Conservation (phyloP, 2,329 filamentous ascomycete species). For the Fusarium sp. region DNA sequence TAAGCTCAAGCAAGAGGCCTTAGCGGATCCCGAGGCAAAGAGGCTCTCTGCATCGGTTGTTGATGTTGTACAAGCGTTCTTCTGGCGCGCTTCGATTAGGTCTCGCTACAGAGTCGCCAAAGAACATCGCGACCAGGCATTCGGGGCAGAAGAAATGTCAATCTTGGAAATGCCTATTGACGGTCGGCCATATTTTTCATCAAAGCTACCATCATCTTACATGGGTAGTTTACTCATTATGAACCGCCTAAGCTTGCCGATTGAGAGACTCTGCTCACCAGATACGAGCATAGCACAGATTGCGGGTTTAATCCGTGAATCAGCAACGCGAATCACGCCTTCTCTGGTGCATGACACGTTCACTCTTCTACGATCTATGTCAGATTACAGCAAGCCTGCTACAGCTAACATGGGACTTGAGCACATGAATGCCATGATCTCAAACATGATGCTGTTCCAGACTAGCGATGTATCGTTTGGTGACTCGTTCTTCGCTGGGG, state of each 20-base stretch:
- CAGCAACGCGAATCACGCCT: constrained; percentile 10
- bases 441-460: constrained; percentile 18
- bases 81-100: constrained; percentile 14
- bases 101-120: constrained; percentile 13
- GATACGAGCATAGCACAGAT: constrained; percentile 8
- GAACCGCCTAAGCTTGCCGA: neutral
- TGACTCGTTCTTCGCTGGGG: constrained; percentile 5
- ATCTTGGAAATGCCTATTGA: constrained; percentile 24
- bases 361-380: neutral
- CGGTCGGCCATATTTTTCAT: constrained; percentile 11
- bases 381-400: constrained; percentile 19
- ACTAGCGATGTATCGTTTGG: constrained; percentile 14
- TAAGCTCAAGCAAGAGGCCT: constrained; percentile 6
- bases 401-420: constrained; percentile 23
- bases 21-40: neutral
- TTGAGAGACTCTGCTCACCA: neutral
- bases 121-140: neutral
- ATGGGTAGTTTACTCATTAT: constrained; percentile 16
- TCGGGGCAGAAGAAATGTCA: neutral
- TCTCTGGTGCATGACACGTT: constrained; percentile 9
- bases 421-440: constrained; percentile 16
- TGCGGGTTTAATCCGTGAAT: neutral
- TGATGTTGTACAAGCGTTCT: constrained; percentile 11
- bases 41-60: neutral
- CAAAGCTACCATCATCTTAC: constrained; percentile 6